Conservation (phyloP, 1,284 basidiomycete species). For the Waitea zeae region DNA sequence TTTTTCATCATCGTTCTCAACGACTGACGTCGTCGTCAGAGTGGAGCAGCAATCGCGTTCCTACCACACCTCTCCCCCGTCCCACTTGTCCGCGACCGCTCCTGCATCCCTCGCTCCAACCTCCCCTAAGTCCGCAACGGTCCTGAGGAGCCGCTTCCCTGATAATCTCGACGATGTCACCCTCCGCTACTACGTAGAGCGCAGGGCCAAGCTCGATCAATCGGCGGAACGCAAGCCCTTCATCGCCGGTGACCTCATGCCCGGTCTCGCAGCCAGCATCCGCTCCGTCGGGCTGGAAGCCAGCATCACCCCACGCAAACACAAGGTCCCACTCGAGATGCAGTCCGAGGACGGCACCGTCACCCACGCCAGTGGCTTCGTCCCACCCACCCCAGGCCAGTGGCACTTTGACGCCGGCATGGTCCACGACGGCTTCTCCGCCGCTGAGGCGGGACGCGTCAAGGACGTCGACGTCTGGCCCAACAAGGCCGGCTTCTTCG, state of each 20-base stretch:
- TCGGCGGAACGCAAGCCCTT: slow-evolving; percentile 1
- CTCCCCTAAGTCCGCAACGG: no score
- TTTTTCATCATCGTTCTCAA: no score
- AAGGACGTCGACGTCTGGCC: neutral
- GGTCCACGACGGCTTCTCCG: slow-evolving; percentile 9
- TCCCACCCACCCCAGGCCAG: slow-evolving; percentile 18
- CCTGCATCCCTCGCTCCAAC: no score
- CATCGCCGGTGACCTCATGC: slow-evolving; percentile 2
- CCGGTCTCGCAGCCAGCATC: slow-evolving; percentile 2
- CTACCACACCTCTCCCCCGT: no score
- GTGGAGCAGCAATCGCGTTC: no score
- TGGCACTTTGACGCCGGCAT: slow-evolving; percentile 4
- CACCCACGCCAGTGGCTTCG: slow-evolving; percentile 18
- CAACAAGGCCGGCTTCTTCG: neutral
- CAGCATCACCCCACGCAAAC: slow-evolving; percentile 10
- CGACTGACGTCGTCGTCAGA: no score
- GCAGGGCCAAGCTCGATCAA: slow-evolving; percentile 1
- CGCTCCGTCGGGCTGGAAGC: slow-evolving; percentile 6
- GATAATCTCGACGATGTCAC: neutral
- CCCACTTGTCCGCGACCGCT: no score
- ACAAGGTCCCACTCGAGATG: slow-evolving; percentile 18
- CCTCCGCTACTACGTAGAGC: slow-evolving; percentile 2
- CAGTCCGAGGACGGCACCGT: slow-evolving; percentile 14
- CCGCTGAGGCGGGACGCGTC: neutral
- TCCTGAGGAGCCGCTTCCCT: no score